Evolutionary conservation across 352 stramenopile species (phyloP).

Genomic region (Globisporangium cylindrosporum): DNA sequence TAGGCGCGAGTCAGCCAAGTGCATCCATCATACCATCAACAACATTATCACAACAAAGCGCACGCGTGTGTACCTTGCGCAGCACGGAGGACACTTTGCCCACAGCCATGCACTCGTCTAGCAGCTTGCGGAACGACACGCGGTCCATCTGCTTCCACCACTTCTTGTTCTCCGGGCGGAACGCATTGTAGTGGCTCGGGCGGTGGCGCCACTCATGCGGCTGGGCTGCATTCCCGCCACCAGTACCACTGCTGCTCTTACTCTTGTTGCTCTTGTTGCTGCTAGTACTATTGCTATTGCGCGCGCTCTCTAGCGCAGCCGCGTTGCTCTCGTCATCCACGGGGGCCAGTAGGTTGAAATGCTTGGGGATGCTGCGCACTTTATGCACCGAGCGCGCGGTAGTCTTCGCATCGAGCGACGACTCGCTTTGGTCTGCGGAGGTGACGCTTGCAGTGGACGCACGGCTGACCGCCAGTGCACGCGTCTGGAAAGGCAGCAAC

Average conservation of each 20-base stretch:
- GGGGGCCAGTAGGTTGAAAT: conserved; percentile 22
- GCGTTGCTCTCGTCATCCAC: background rate
- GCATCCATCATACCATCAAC: background rate
- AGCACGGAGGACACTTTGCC: conserved; percentile 52
- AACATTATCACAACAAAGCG: background rate
- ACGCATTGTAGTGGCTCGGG: conserved; percentile 21
- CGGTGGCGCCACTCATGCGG: conserved; percentile 21
- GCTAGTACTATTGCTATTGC: conserved; percentile 6
- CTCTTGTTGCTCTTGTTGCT: conserved; percentile 27
- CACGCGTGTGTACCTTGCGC: conserved; percentile 28
- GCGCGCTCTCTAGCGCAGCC: conserved; percentile 2
- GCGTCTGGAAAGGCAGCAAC: background rate
- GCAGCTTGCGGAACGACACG: conserved; percentile 50
- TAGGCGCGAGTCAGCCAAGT: conserved; percentile 4
- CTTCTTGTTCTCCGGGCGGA: conserved; percentile 27
- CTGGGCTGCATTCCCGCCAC: background rate
- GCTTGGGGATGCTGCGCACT: conserved; percentile 16
- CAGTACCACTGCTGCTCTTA: conserved; percentile 6
- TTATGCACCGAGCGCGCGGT: conserved; percentile 4
- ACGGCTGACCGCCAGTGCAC: background rate
- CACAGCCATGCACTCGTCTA: conserved; percentile 58
- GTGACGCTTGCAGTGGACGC: background rate
- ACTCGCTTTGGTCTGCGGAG: background rate
- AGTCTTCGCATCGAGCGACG: background rate
- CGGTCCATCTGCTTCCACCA: conserved; percentile 61